Conservation (phyloP, 352 stramenopile genomes). For the Phytopythium helicoides region DNA sequence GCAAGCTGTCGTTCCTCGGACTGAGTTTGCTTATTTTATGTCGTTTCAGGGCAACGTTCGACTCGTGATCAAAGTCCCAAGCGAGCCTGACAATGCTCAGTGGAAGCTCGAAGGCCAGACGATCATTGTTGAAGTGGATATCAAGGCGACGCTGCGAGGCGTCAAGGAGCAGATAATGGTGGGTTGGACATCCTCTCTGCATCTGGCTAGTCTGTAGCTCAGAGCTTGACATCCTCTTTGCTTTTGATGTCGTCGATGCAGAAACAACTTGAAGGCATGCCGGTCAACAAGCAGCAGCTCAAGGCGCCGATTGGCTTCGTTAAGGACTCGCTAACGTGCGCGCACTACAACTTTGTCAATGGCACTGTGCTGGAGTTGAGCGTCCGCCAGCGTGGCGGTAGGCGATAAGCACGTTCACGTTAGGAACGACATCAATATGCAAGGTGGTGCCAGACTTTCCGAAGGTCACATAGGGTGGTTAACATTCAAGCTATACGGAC, state of each 20-base stretch:
- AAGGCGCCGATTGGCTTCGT: constrained; percentile 91
- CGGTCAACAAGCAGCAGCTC: constrained; percentile 95
- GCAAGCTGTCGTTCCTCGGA: constrained; percentile 1
- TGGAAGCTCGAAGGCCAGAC: constrained; percentile 95
- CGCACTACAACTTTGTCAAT: constrained; percentile 87
- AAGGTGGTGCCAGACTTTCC: too few species aligned
- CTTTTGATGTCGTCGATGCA: constrained; percentile 13
- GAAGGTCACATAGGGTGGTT: too few species aligned
- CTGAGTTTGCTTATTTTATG: constrained; percentile 9
- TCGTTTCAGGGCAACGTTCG: constrained; percentile 52
- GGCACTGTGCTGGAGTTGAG: constrained; percentile 71
- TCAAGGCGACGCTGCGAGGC: constrained; percentile 88
- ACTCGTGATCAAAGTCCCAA: constrained; percentile 77
- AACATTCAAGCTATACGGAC: background rate
- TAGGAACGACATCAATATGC: too few species aligned
- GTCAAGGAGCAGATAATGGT: constrained; percentile 92
- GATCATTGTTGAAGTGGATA: constrained; percentile 85
- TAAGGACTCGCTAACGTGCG: constrained; percentile 84
- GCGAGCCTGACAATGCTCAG: constrained; percentile 85
- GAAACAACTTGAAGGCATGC: constrained; percentile 88
- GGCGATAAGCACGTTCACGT: constrained; percentile 36
- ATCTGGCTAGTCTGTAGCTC: background rate
- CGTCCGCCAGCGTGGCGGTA: constrained; percentile 73
- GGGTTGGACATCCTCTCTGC: constrained; percentile 3
- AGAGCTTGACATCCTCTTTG: background rate